Evolutionary conservation across 1,139 yeast genomes (phyloP), one percentile per base, ranked within the genome.

Genomic region (Pichia sp.): DNA sequence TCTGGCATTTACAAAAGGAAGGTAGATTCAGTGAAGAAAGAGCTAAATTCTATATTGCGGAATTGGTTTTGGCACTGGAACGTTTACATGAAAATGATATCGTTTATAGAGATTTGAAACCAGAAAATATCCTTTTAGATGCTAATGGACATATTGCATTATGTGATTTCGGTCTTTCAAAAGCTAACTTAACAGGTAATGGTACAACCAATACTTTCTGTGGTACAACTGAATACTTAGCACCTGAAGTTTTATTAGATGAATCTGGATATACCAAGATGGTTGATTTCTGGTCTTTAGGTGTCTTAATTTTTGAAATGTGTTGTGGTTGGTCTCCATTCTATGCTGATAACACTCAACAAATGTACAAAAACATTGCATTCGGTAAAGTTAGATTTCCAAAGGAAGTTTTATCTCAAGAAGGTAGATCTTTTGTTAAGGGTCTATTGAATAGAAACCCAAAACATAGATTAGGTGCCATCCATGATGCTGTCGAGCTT

Each of bases 321-420:
- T 84, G 97, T 67, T 93, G 98, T 70, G 99, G 99, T 37, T 93
- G 98, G 98, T 86, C 96, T n/a, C 99, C 99, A 46, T 93, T 93
- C 66, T 91, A 89, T 63, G 98, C 98, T 37, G 97, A 91, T 54
- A 93, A 88, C 65, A 89, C 96, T 45, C 98, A 93, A 71, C 96
- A 91, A 68, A 93, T 93, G 98, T 93, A 93, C 72, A 91, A 91
- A 70, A 93, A 93, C 68, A 93, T 93, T 70, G 98, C 98, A 3
- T 93, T 90, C 70, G 98, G 99, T 53, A 93, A 93, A 66, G 98
- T 93, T 28, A 77, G 96, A 60, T 93, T 93, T 68, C 99, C 99
- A 40, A 89, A 91, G 65, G 98, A 93, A 63, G 94, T 93, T 12
- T 73, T 93, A 51, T 85, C 96, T 47, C 77, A 88, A 7, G 96